Percentiles rank a stretch among this genome's conserved stretches.
These are phyloP conservation scores for Echinosphaeria canescens DNA, from an alignment of 2,329 filamentous ascomycete species.

Conservation along the genomic window DNA sequence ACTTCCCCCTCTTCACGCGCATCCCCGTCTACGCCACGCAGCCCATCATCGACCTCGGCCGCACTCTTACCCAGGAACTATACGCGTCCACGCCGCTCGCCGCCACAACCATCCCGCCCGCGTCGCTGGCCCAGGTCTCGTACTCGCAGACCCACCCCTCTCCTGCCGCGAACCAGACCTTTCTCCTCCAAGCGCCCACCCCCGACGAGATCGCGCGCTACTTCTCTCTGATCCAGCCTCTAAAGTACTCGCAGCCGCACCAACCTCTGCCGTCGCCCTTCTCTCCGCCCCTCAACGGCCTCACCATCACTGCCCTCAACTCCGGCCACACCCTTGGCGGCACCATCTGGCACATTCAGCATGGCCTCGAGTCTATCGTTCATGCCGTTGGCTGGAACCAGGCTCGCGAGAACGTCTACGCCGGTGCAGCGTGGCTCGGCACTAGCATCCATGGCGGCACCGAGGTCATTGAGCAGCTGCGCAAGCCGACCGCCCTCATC, in stretches of 20 bases:
- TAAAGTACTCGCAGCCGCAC: slow-evolving; percentile 95
- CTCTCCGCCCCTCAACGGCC: slow-evolving; percentile 70
- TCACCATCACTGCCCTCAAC: slow-evolving; percentile 93
- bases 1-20: slow-evolving; percentile 76
- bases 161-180: slow-evolving; percentile 24
- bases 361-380: slow-evolving; percentile 89
- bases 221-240: slow-evolving; percentile 72
- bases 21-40: slow-evolving; percentile 90
- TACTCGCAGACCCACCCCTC: slow-evolving; percentile 28
- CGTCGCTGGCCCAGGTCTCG: slow-evolving; percentile 44
- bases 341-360: slow-evolving; percentile 97
- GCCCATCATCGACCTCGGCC: slow-evolving; percentile 81
- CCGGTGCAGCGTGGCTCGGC: slow-evolving; percentile 83
- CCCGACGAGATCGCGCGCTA: slow-evolving; percentile 80
- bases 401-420: slow-evolving; percentile 83
- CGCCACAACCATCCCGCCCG: slow-evolving; percentile 57
- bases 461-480: slow-evolving; percentile 82
- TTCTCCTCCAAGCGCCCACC: slow-evolving; percentile 49
- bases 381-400: slow-evolving; percentile 98
- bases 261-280: slow-evolving; percentile 74
- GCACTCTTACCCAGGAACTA: slow-evolving; percentile 76
- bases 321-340: slow-evolving; percentile 90
- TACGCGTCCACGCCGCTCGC: slow-evolving; percentile 82
- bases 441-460: slow-evolving; percentile 45
- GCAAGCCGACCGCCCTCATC: slow-evolving; percentile 81